These are phyloP conservation scores for Aspergillus transmontanensis DNA, from an alignment of 2,329 filamentous ascomycete genomes.

Conservation along the genomic window DNA sequence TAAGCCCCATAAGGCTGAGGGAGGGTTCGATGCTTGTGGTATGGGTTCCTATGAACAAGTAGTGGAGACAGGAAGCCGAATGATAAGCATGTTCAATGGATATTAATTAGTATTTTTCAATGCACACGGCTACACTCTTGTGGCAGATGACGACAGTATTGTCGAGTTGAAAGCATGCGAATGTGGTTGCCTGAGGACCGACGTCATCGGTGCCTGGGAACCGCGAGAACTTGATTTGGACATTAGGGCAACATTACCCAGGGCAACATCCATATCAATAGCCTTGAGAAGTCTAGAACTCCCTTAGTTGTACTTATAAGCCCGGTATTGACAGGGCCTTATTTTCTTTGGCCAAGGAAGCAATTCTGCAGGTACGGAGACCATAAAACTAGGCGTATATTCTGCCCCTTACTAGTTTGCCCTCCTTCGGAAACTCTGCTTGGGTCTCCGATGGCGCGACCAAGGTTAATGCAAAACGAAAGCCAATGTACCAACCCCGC, in stretches of 20 bases:
- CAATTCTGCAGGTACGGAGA: background rate
- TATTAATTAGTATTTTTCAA: too few species aligned
- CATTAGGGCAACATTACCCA: background rate
- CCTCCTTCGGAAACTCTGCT: background rate
- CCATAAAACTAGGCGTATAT: background rate
- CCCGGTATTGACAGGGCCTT: background rate
- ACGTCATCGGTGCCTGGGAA: background rate
- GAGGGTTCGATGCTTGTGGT: background rate
- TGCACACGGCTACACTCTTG: too few species aligned
- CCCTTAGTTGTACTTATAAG: background rate
- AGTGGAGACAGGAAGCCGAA: background rate
- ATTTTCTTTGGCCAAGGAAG: background rate
- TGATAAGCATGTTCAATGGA: background rate
- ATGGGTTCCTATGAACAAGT: background rate
- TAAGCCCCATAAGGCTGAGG: background rate
- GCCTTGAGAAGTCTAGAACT: background rate
- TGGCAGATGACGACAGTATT: too few species aligned
- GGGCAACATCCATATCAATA: background rate
- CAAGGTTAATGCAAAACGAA: background rate
- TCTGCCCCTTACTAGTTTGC: background rate
- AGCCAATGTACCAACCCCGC: slow-evolving; percentile 10
- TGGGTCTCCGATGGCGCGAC: background rate
- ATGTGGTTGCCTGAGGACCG: slow-evolving; percentile 3
- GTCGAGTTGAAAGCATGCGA: background rate
- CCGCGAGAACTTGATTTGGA: background rate